Percentiles rank a stretch among this genome's conserved stretches.
These are phyloP conservation scores for Crithidia acanthocephali DNA, from an alignment of 208 protist genomes.

Conservation along the genomic window DNA sequence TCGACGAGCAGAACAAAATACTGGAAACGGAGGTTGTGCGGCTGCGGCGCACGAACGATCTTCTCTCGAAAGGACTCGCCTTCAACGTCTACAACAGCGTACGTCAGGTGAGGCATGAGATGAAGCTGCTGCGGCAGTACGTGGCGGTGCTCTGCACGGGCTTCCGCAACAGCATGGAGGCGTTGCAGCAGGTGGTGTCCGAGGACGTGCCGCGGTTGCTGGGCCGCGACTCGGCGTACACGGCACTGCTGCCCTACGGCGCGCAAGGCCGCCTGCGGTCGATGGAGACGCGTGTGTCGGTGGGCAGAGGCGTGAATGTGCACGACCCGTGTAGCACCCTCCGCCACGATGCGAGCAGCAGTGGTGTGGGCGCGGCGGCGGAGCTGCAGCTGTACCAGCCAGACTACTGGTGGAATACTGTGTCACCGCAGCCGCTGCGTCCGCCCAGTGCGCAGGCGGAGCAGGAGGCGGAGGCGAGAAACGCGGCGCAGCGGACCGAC, in stretches of 20 bases:
- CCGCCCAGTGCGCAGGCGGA: slow-evolving; percentile 5
- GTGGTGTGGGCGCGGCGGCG: neutral
- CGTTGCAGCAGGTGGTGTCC: slow-evolving; percentile 26
- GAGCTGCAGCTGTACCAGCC: slow-evolving; percentile 18
- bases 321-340: neutral
- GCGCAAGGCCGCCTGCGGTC: slow-evolving; percentile 16
- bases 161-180: slow-evolving; percentile 36
- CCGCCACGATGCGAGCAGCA: too few species aligned
- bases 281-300: slow-evolving; percentile 26
- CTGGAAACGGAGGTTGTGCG: slow-evolving; percentile 24
- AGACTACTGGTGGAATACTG: slow-evolving; percentile 27
- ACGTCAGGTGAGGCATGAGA: slow-evolving; percentile 44
- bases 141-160: slow-evolving; percentile 45
- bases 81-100: slow-evolving; percentile 43
- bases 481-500: neutral
- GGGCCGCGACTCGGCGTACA: slow-evolving; percentile 12
- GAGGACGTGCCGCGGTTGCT: slow-evolving; percentile 25
- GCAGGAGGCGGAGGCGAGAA: neutral
- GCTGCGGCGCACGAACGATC: slow-evolving; percentile 19
- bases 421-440: slow-evolving; percentile 25
- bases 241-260: slow-evolving; percentile 26
- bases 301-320: neutral
- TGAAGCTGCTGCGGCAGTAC: slow-evolving; percentile 41
- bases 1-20: slow-evolving; percentile 25
- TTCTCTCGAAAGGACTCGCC: slow-evolving; percentile 19